Evolutionary conservation across 345 rosid species (phyloP).

Genomic region (Arabis hirsuta): DNA sequence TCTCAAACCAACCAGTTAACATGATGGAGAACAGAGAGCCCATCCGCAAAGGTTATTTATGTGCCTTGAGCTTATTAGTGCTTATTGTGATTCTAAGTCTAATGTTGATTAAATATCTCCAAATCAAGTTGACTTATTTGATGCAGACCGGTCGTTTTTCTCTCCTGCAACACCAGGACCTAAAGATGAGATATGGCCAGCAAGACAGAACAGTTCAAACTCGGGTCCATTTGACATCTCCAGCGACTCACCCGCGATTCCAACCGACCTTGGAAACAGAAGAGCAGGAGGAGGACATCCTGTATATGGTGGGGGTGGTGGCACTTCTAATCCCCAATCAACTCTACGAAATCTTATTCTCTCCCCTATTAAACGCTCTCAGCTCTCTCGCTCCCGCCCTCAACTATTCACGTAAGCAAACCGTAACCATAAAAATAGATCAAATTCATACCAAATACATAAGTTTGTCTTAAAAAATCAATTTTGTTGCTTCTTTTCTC

Average conservation of each 20-base stretch:
- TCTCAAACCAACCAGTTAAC: conserved; percentile 60
- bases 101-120: conserved; percentile 52
- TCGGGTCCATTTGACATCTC: conserved; percentile 78
- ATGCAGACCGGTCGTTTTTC: conserved; percentile 80
- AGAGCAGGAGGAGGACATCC: conserved; percentile 51
- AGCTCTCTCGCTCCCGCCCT: conserved; percentile 74
- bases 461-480: background rate
- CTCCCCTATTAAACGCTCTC: conserved; percentile 94
- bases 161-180: conserved; percentile 98
- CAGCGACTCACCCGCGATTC: conserved; percentile 62
- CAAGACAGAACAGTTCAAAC: conserved; percentile 77
- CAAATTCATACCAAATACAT: conserved; percentile 8
- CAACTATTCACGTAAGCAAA: conserved; percentile 75
- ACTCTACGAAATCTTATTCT: conserved; percentile 83
- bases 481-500: conserved; percentile 25
- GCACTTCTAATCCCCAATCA: conserved; percentile 65
- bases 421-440: background rate
- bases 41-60: conserved; percentile 61
- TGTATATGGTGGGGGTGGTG: conserved; percentile 53
- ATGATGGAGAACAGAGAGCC: conserved; percentile 73
- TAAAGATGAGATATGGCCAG: conserved; percentile 86
- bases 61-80: conserved; percentile 22
- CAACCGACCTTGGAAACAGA: conserved; percentile 64
- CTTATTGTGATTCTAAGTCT: conserved; percentile 27
- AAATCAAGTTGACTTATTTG: conserved; percentile 74